Base-by-base conservation (phyloP, 345 rosid species). In the Pistacia vera region DNA sequence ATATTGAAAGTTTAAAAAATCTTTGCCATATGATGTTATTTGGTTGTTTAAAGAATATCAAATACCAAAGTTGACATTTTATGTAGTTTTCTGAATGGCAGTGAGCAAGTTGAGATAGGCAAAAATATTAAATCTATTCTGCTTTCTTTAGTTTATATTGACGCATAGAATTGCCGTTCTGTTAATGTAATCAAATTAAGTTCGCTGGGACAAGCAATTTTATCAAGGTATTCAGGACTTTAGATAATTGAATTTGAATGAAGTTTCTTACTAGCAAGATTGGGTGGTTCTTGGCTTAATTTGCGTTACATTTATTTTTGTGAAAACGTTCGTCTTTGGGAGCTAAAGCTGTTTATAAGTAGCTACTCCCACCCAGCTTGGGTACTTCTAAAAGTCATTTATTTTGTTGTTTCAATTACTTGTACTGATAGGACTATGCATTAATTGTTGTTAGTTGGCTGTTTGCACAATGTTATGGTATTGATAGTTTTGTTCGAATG, bases 401-500 rank as follows among this genome's bases (percentile, higher is more conserved):
- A 10, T 2, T 17, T 46, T 63, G 46, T 62, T 17, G 33, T 25
- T 11, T 48, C 11, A 5, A 20, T 2, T 20, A 8, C 28, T 41
- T 18, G 51, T 44, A 18, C 22, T 36, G 11, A 30, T 62, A 44
- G 41, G 13, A 3, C 17, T 64, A 13, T 38, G 48, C 20, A 35
- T 64, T 64, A 44, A 36, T 64, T 18, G n/a, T 46, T 64, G 4
- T 64, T 64, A 36, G 12, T 11, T 16, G 20, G 63, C 62, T 35
- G 73, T 33, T 35, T 13, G 6, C 11, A 51, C 8, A 4, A 16
- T 54, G 62, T 5, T 68, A 25, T 69, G 49, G 46, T 35, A 38
- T 55, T 35, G 17, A 55, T 60, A 5, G 28, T 7, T 60, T 51
- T 72, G 16, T 18, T 52, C 11, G 5, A 66, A 12, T 84, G 81